phyloP scores from a whole-genome alignment of 495 filamentous ascomycete species.

The Acidiella bohemica region DNA sequence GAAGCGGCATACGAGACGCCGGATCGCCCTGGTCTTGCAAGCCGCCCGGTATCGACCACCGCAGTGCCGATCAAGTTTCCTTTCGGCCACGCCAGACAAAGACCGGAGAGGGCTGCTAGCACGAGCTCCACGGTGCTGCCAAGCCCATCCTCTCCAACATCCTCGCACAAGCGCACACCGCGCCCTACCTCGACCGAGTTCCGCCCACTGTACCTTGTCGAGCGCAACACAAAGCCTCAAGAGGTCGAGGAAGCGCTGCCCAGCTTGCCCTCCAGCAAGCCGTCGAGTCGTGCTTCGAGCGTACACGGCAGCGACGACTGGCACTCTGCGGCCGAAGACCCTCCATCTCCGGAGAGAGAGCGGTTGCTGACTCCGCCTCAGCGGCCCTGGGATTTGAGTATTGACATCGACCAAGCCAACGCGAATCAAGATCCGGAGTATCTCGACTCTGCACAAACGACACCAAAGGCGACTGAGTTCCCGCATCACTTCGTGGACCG shows the following conservation, averaged over 20 bases:
- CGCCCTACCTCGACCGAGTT: slow-evolving; percentile 25
- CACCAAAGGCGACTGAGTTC: slow-evolving; percentile 23
- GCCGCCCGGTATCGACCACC: slow-evolving; percentile 22
- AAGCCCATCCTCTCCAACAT: slow-evolving; percentile 21
- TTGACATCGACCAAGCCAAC: slow-evolving; percentile 10
- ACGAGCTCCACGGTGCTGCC: slow-evolving; percentile 1
- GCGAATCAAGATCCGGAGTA: slow-evolving; percentile 14
- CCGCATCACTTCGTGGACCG: neutral
- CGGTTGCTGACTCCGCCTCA: too few species aligned
- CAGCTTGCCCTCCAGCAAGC: slow-evolving; percentile 25
- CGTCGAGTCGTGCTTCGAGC: slow-evolving; percentile 24
- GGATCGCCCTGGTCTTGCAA: slow-evolving; percentile 1
- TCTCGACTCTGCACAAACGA: slow-evolving; percentile 26
- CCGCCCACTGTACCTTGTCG: slow-evolving; percentile 32
- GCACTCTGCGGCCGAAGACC: slow-evolving; percentile 26
- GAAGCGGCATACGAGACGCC: slow-evolving; percentile 9
- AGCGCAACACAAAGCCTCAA: slow-evolving; percentile 27
- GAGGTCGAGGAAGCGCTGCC: slow-evolving; percentile 29
- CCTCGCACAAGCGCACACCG: slow-evolving; percentile 18
- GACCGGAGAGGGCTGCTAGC: slow-evolving; percentile 16
- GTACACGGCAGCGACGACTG: slow-evolving; percentile 28
- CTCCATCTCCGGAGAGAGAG: slow-evolving; percentile 1
- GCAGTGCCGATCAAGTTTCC: slow-evolving; percentile 27
- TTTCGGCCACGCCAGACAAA: slow-evolving; percentile 10
- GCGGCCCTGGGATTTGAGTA: too few species aligned